These are phyloP conservation scores for Picea abies DNA, from an alignment of 83 land plant genomes.

Conservation along the genomic window DNA sequence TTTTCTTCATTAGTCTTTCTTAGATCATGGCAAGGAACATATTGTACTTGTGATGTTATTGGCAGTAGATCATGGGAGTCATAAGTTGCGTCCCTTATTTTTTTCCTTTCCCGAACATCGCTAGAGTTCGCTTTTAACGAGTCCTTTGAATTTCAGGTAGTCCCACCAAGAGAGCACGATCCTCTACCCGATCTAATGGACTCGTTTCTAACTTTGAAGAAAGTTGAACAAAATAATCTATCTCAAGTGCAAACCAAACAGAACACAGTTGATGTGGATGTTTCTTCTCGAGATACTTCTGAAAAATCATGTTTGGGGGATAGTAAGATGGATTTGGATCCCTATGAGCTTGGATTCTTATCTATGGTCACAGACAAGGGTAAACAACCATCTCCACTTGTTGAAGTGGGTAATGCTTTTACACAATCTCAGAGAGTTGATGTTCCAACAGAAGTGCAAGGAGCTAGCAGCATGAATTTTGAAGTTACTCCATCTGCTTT, in stretches of 20 bases:
- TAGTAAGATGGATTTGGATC: conserved; percentile 1
- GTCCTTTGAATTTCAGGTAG: conserved; percentile 17
- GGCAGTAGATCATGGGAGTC: not conserved
- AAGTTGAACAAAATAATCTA: conserved; percentile 1
- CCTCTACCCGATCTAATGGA: conserved; percentile 5
- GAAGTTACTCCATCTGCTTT: not conserved
- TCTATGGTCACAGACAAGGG: not conserved
- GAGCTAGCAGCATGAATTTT: not conserved
- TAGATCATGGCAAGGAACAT: not conserved
- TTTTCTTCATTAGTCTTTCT: not conserved
- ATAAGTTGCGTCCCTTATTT: not conserved
- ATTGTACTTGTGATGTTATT: not conserved
- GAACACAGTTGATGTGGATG: not conserved
- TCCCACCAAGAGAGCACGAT: not conserved
- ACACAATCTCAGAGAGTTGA: not conserved
- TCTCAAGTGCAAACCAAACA: not conserved
- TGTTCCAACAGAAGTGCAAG: conserved; percentile 8
- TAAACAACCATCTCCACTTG: not conserved
- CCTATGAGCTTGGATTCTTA: not conserved
- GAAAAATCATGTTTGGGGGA: not conserved
- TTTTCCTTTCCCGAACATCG: not conserved
- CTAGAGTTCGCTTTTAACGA: not conserved
- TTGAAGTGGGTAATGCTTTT: not conserved
- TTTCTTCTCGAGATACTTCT: not conserved
- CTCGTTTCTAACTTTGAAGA: not conserved